A percentile compares a stretch with the other conserved stretches of the same genome.
These are phyloP conservation scores for Blastocystis sp. DNA, from an alignment of 352 stramenopile genomes.

Conservation along the genomic window DNA sequence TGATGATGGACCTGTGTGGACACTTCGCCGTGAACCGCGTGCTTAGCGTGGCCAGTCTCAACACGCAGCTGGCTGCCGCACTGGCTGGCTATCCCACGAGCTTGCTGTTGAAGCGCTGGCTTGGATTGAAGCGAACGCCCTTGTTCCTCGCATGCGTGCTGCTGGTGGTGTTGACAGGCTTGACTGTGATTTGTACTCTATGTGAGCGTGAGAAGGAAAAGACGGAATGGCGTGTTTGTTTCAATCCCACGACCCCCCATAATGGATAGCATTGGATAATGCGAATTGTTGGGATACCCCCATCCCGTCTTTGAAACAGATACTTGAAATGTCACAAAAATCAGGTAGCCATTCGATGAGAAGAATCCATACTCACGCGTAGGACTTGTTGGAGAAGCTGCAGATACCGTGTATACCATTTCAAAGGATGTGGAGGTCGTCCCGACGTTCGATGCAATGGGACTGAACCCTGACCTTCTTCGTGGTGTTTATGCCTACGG, in stretches of 20 bases:
- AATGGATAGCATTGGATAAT: too few relatives aligned
- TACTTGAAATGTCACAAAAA: too few relatives aligned
- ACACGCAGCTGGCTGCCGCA: slow-evolving; percentile 1
- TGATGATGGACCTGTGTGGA: slow-evolving; percentile 4
- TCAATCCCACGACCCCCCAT: too few relatives aligned
- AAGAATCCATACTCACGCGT: neutral
- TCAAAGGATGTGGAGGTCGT: slow-evolving; percentile 71
- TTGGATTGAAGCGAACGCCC: too few relatives aligned
- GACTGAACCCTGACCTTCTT: slow-evolving; percentile 85
- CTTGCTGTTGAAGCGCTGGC: neutral
- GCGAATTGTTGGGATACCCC: too few relatives aligned
- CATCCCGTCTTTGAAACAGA: too few relatives aligned
- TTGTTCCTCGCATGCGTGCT: too few relatives aligned
- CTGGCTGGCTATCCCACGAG: slow-evolving; percentile 30
- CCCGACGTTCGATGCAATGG: slow-evolving; percentile 83
- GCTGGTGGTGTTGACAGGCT: too few relatives aligned
- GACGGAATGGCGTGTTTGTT: too few relatives aligned
- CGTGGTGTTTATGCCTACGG: slow-evolving; percentile 83
- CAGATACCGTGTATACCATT: slow-evolving; percentile 56
- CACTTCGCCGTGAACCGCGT: slow-evolving; percentile 14
- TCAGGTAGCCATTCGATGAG: too few relatives aligned
- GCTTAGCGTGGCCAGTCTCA: slow-evolving; percentile 12
- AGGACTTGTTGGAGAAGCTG: slow-evolving; percentile 32
- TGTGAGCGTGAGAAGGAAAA: too few relatives aligned
- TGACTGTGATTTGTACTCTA: too few relatives aligned